Conservation (phyloP, 768 basidiomycete genomes). For the Thelephora aurantiotincta region DNA sequence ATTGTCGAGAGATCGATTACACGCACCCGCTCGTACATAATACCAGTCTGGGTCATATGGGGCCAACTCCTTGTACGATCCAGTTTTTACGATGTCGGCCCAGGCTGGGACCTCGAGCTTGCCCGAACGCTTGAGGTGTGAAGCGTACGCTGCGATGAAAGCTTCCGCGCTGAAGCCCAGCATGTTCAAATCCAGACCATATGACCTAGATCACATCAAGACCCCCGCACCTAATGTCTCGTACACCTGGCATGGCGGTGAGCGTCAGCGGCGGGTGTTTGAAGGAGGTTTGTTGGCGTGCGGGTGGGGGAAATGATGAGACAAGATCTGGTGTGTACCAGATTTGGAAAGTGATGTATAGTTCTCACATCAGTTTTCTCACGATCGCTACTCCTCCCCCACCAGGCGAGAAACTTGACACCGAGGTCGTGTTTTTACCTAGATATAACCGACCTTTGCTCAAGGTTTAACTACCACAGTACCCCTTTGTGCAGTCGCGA, state of each 20-base stretch:
- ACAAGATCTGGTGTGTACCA: too few relatives aligned
- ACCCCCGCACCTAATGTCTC: slow-evolving; percentile 54
- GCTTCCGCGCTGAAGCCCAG: slow-evolving; percentile 58
- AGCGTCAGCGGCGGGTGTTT: slow-evolving; percentile 4
- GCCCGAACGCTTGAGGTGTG: slow-evolving; percentile 94
- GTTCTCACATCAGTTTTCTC: too few relatives aligned
- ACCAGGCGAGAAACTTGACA: too few relatives aligned
- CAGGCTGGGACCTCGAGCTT: slow-evolving; percentile 98
- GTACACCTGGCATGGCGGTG: slow-evolving; percentile 64
- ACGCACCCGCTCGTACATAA: slow-evolving; percentile 93
- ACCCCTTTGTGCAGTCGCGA: too few relatives aligned
- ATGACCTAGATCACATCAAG: slow-evolving; percentile 6
- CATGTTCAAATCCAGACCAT: slow-evolving; percentile 8
- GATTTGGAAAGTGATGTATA: too few relatives aligned
- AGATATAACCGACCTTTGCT: too few relatives aligned
- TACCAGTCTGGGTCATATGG: slow-evolving; percentile 99
- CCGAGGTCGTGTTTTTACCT: too few relatives aligned
- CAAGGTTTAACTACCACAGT: too few relatives aligned
- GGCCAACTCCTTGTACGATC: slow-evolving; percentile 92
- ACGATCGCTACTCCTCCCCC: too few relatives aligned
- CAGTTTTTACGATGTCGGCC: slow-evolving; percentile 99
- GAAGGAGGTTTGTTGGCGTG: too few relatives aligned
- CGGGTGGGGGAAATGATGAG: too few relatives aligned
- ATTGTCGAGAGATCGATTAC: background rate
- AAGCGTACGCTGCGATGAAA: slow-evolving; percentile 89